Percentiles rank a stretch among this genome's conserved stretches.
These are phyloP conservation scores for Salvia miltiorrhiza DNA, from an alignment of 257 asterid species.

Conservation along the genomic window DNA sequence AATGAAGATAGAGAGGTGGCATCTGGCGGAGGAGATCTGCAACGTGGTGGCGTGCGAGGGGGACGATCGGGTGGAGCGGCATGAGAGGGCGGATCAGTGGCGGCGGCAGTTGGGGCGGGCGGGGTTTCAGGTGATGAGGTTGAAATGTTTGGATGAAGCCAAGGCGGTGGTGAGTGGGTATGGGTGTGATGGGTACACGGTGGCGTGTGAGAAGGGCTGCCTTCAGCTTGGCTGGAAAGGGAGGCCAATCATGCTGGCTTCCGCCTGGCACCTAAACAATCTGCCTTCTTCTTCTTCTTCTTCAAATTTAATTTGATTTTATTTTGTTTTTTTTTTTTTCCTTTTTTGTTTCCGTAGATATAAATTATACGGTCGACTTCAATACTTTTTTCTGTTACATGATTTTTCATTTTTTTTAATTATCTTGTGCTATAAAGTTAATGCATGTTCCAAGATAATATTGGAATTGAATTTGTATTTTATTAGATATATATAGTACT, in stretches of 20 bases:
- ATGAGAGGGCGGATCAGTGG: slow-evolving; percentile 64
- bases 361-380: too few species aligned
- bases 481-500: too few species aligned
- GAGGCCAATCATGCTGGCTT: slow-evolving; percentile 58
- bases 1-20: slow-evolving; percentile 41
- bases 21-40: slow-evolving; percentile 42
- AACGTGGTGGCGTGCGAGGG: slow-evolving; percentile 58
- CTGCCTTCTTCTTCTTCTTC: neutral
- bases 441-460: too few species aligned
- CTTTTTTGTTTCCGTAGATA: too few species aligned
- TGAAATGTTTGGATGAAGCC: slow-evolving; percentile 36
- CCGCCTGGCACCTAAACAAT: slow-evolving; percentile 47
- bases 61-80: slow-evolving; percentile 48
- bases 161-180: slow-evolving; percentile 34
- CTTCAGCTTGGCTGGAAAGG: slow-evolving; percentile 75
- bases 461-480: too few species aligned
- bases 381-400: too few species aligned
- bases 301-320: neutral
- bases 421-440: too few species aligned
- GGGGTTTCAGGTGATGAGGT: slow-evolving; percentile 43
- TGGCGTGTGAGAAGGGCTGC: slow-evolving; percentile 52
- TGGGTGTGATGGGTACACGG: slow-evolving; percentile 46
- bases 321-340: too few species aligned
- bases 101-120: slow-evolving; percentile 52
- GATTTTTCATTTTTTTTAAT: too few species aligned